Percentiles rank a stretch among this genome's conserved stretches.
Conservation (phyloP, 352 stramenopile species). For the Pythium angustatum region DNA sequence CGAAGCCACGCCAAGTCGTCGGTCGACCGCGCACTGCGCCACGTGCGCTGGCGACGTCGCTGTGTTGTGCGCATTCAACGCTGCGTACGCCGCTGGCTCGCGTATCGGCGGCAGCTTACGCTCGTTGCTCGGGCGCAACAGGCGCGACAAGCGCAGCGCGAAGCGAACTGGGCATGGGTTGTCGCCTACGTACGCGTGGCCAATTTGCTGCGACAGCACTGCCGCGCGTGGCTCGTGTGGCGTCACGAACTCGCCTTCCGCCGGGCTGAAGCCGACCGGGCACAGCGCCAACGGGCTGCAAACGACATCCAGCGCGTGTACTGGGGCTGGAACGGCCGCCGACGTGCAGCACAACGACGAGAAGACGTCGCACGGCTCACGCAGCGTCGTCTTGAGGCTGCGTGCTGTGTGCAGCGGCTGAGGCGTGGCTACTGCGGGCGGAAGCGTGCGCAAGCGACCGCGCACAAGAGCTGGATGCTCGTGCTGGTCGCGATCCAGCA, state of each 20-base stretch:
- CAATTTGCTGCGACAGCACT: constrained; percentile 33
- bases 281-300: constrained; percentile 31
- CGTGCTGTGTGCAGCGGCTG: constrained; percentile 40
- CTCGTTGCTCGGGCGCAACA: constrained; percentile 30
- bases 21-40: constrained; percentile 46
- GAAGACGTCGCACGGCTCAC: not conserved
- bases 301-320: constrained; percentile 43
- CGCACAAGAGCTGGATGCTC: not conserved
- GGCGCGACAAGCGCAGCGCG: constrained; percentile 31
- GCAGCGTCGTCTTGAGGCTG: not conserved
- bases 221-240: constrained; percentile 37
- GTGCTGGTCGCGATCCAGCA: not conserved
- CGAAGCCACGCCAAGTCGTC: constrained; percentile 40
- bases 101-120: constrained; percentile 25
- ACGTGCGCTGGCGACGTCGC: constrained; percentile 46
- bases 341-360: not conserved
- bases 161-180: constrained; percentile 35
- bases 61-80: constrained; percentile 52
- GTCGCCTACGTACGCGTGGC: constrained; percentile 36
- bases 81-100: constrained; percentile 41
- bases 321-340: constrained; percentile 33
- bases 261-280: constrained; percentile 20
- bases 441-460: constrained; percentile 18
- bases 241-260: constrained; percentile 41
- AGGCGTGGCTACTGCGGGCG: constrained; percentile 35